Conservation (phyloP, 2,329 filamentous ascomycete species). For the Phyllosticta citriasiana region DNA sequence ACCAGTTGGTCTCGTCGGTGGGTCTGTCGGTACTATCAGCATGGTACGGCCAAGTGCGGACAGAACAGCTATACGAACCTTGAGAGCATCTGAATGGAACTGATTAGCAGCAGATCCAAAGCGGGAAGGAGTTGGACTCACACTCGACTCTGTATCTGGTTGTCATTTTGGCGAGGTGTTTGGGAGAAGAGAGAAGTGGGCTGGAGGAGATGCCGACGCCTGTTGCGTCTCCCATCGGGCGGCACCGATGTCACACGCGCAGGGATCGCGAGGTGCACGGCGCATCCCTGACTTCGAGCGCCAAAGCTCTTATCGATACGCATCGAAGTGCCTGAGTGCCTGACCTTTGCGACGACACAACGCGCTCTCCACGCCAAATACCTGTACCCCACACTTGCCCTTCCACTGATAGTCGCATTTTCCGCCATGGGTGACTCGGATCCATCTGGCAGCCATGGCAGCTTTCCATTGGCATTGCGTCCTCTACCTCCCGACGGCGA, state of each 20-base stretch:
- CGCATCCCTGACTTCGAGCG: background rate
- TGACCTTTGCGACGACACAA: background rate
- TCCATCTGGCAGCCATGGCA: conserved; percentile 19
- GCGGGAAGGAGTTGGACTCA: conserved; percentile 14
- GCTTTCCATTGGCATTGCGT: conserved; percentile 47
- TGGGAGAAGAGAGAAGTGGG: conserved; percentile 1
- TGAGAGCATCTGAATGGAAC: conserved; percentile 47
- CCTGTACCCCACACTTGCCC: background rate
- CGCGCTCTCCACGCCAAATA: background rate
- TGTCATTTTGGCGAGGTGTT: conserved; percentile 23
- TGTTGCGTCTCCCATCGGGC: conserved; percentile 3
- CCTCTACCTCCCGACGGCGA: conserved; percentile 47
- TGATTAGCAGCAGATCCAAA: conserved; percentile 1
- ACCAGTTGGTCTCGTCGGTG: conserved; percentile 87
- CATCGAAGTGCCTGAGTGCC: background rate
- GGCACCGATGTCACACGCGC: conserved; percentile 3
- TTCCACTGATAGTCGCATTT: background rate
- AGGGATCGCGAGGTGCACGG: background rate
- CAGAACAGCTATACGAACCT: conserved; percentile 34
- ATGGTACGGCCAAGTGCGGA: background rate
- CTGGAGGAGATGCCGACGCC: conserved; percentile 1
- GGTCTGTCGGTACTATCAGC: conserved; percentile 46
- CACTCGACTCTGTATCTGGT: conserved; percentile 34
- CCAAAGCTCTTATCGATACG: conserved; percentile 6
- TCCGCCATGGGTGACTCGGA: conserved; percentile 1